Conservation (phyloP, 2,329 filamentous ascomycete genomes). For the Sclerotinia borealis region DNA sequence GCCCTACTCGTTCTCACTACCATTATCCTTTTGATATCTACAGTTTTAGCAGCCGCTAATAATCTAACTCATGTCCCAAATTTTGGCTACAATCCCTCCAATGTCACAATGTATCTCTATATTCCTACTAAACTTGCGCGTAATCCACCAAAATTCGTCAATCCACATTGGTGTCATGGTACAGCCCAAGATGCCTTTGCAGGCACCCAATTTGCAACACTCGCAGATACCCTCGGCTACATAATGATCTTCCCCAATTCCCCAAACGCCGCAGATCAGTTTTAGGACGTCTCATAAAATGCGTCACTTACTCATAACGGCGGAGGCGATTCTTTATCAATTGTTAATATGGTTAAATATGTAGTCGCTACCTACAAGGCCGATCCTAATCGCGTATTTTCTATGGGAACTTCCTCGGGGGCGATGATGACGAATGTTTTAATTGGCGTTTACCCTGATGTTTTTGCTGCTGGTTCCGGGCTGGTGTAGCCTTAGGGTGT, state of each 20-base stretch:
- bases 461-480: slow-evolving; percentile 41
- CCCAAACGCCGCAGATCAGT: slow-evolving; percentile 42
- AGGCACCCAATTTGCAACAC: slow-evolving; percentile 41
- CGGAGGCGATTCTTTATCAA: slow-evolving; percentile 49
- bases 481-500: slow-evolving; percentile 41
- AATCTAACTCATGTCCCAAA: slow-evolving; percentile 14
- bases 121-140: slow-evolving; percentile 19
- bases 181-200: slow-evolving; percentile 34
- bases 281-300: slow-evolving; percentile 54
- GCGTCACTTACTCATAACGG: slow-evolving; percentile 46
- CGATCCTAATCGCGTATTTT: slow-evolving; percentile 46
- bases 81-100: slow-evolving; percentile 23
- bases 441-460: slow-evolving; percentile 41
- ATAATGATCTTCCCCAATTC: slow-evolving; percentile 55
- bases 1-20: not conserved
- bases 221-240: slow-evolving; percentile 50
- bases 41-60: not conserved
- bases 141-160: slow-evolving; percentile 25
- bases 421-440: slow-evolving; percentile 49
- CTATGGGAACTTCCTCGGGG: slow-evolving; percentile 40
- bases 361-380: slow-evolving; percentile 46
- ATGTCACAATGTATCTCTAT: slow-evolving; percentile 27
- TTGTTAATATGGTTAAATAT: slow-evolving; percentile 55
- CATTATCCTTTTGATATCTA: not conserved
- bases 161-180: slow-evolving; percentile 34